These are phyloP conservation scores for Ciborinia camelliae DNA, from an alignment of 2,329 filamentous ascomycete species.

Conservation along the genomic window DNA sequence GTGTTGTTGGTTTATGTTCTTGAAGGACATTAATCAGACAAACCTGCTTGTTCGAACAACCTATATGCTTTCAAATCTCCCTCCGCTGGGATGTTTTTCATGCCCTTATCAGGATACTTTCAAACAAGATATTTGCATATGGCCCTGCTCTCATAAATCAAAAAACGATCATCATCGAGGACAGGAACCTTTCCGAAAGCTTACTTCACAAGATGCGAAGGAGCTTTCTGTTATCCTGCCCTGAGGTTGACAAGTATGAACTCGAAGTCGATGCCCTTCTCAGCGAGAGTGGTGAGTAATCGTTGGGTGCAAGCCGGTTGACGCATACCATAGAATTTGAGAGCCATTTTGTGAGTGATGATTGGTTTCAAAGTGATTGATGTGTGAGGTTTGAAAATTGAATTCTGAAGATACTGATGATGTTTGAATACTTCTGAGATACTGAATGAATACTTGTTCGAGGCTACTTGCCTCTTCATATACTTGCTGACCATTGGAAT, in stretches of 20 bases:
- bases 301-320: conserved; percentile 34
- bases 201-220: conserved; percentile 29
- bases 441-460: neutral
- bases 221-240: conserved; percentile 32
- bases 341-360: conserved; percentile 30
- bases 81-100: conserved; percentile 30
- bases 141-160: conserved; percentile 34
- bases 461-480: neutral
- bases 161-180: conserved; percentile 38
- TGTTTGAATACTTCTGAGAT: neutral
- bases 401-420: neutral
- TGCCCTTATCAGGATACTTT: conserved; percentile 36
- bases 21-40: too few relatives aligned
- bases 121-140: conserved; percentile 35
- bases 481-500: neutral
- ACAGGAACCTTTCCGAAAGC: conserved; percentile 40
- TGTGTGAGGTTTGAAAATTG: neutral
- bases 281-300: conserved; percentile 34
- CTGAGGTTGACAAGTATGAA: conserved; percentile 32
- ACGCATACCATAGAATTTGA: conserved; percentile 37
- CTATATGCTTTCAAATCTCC: conserved; percentile 31
- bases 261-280: conserved; percentile 36
- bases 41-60: conserved; percentile 21
- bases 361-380: neutral
- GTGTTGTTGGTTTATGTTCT: neutral